Percentiles rank a stretch among this genome's conserved stretches.
These are phyloP conservation scores for Mycena haematopus DNA, from an alignment of 768 basidiomycete genomes.

Conservation along the genomic window DNA sequence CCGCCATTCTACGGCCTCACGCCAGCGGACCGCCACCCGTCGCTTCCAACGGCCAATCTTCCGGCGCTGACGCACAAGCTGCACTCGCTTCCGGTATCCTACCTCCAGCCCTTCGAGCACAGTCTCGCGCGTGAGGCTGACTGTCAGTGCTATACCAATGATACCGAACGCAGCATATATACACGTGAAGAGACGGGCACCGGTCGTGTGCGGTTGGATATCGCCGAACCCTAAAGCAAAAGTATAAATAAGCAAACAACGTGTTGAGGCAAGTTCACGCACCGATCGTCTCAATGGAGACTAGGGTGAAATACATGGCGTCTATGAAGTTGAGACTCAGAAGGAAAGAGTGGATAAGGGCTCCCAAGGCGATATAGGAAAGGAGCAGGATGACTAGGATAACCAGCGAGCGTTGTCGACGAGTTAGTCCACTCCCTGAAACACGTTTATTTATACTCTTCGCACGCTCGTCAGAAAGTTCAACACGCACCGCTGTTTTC, in stretches of 20 bases:
- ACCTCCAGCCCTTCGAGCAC: constrained; percentile 76
- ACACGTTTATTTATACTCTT: not conserved
- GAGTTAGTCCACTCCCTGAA: constrained; percentile 79
- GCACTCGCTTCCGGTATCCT: constrained; percentile 63
- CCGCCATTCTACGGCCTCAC: constrained; percentile 66
- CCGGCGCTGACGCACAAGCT: constrained; percentile 52
- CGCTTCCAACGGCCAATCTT: constrained; percentile 48
- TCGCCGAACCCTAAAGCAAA: constrained; percentile 70
- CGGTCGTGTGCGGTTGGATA: constrained; percentile 58
- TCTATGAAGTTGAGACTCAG: constrained; percentile 68
- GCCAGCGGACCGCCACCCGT: constrained; percentile 61
- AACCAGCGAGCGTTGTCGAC: constrained; percentile 79
- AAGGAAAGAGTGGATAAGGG: constrained; percentile 61
- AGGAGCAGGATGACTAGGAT: constrained; percentile 80
- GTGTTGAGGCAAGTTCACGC: constrained; percentile 26
- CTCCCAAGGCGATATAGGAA: constrained; percentile 75
- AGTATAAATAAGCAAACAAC: constrained; percentile 7
- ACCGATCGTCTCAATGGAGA: constrained; percentile 74
- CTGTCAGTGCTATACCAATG: constrained; percentile 66
- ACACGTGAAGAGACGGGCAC: constrained; percentile 64
- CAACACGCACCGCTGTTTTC: constrained; percentile 58
- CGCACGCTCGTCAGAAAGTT: not conserved
- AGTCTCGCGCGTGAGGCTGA: constrained; percentile 70
- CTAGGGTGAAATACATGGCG: constrained; percentile 79
- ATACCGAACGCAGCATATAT: constrained; percentile 67